Percentiles rank a stretch among this genome's conserved stretches.
Conservation (phyloP, 1,284 basidiomycete genomes). For the Rhodofomes roseus region DNA sequence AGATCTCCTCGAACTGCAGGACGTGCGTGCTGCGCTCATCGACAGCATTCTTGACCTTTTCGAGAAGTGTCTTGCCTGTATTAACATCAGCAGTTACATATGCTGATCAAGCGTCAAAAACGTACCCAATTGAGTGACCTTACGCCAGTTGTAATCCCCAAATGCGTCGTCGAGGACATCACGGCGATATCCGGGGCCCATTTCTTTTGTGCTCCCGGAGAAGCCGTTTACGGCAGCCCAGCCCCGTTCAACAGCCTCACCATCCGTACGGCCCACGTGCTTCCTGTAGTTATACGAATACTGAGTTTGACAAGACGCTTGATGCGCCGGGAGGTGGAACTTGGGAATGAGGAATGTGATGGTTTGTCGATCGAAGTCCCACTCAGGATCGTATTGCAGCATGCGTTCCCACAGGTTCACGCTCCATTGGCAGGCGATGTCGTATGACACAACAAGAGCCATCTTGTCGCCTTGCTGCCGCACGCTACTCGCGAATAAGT, state of each 20-base stretch:
- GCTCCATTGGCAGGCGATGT: conserved; percentile 20
- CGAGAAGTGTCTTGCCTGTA: not conserved
- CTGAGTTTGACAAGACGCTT: not conserved
- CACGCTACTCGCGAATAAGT: conserved; percentile 10
- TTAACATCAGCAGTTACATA: not conserved
- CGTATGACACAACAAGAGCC: conserved; percentile 12
- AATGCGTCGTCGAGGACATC: conserved; percentile 1
- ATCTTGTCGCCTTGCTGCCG: not conserved
- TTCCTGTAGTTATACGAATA: conserved; percentile 8
- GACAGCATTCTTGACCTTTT: not conserved
- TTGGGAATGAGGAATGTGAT: conserved; percentile 7
- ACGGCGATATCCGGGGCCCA: conserved; percentile 3
- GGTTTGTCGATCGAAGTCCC: not conserved
- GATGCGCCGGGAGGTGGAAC: conserved; percentile 9
- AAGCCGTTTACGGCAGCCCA: conserved; percentile 3
- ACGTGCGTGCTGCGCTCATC: not conserved
- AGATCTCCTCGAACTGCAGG: not conserved
- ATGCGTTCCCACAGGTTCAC: conserved; percentile 8
- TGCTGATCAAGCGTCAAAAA: not conserved
- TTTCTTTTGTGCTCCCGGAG: conserved; percentile 2
- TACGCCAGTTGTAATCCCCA: conserved; percentile 2
- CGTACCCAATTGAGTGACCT: not conserved
- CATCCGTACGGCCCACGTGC: not conserved
- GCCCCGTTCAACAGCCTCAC: not conserved
- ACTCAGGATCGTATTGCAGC: not conserved